phyloP scores from a whole-genome alignment of 768 basidiomycete genomes.

The Phlebiopsis flavidoalba region DNA sequence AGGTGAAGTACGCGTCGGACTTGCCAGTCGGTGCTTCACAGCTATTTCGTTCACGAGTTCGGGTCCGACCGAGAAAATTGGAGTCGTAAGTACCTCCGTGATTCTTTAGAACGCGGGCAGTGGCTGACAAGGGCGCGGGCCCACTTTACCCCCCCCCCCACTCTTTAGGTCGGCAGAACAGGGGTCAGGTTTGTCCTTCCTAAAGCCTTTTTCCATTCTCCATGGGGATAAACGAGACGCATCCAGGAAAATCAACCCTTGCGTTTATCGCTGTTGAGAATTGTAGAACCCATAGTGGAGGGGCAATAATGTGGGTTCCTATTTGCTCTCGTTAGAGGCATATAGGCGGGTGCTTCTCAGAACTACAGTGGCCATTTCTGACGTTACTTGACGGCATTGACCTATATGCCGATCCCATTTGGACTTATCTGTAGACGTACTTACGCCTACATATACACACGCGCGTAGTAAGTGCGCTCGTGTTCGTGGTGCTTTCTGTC shows the following conservation, averaged over 20 bases:
- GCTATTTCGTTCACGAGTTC: conserved; percentile 54
- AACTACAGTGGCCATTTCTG: too few species aligned
- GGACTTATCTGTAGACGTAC: conserved; percentile 70
- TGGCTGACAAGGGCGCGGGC: background rate
- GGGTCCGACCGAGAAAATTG: conserved; percentile 63
- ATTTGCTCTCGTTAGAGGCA: background rate
- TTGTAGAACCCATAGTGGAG: conserved; percentile 55
- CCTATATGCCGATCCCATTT: conserved; percentile 54
- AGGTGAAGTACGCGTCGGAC: conserved; percentile 58
- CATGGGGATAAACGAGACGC: background rate
- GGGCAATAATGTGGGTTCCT: conserved; percentile 48
- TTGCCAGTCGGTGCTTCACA: conserved; percentile 55
- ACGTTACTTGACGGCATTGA: conserved; percentile 70
- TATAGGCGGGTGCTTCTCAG: background rate
- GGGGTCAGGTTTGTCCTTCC: conserved; percentile 46
- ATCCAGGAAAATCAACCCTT: conserved; percentile 27
- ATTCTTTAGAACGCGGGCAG: background rate
- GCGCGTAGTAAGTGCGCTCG: conserved; percentile 40
- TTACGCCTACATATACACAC: too few species aligned
- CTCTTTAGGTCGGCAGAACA: conserved; percentile 60
- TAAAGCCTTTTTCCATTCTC: conserved; percentile 9
- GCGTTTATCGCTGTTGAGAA: conserved; percentile 40
- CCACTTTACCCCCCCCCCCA: too few species aligned
- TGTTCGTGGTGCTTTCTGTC: background rate
- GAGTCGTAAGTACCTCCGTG: conserved; percentile 42